These are phyloP conservation scores for Colletotrichum lindemuthianum DNA, from an alignment of 2,329 filamentous ascomycete species.

Conservation along the genomic window DNA sequence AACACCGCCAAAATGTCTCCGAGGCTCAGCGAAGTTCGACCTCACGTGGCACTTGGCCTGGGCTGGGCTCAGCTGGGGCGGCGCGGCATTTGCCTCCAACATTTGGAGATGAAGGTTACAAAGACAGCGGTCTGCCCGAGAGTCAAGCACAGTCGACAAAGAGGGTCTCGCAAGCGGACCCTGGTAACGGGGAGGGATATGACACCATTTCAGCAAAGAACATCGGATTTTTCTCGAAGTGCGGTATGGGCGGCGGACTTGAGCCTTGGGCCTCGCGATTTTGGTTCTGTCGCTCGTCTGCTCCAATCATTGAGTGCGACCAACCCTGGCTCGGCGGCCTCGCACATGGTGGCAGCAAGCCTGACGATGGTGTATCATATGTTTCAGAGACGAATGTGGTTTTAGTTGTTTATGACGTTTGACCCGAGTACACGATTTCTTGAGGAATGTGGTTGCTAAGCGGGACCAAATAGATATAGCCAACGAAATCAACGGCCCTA, in stretches of 20 bases:
- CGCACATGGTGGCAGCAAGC: slow-evolving; percentile 22
- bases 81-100: slow-evolving; percentile 1
- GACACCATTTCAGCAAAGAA: slow-evolving; percentile 21
- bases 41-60: slow-evolving; percentile 13
- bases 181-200: slow-evolving; percentile 14
- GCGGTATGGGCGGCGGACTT: slow-evolving; percentile 2
- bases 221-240: slow-evolving; percentile 18
- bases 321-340: slow-evolving; percentile 13
- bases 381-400: slow-evolving; percentile 24
- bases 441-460: too few species aligned
- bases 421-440: too few species aligned
- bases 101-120: slow-evolving; percentile 6
- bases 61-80: slow-evolving; percentile 2
- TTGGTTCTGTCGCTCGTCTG: slow-evolving; percentile 13
- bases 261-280: slow-evolving; percentile 3
- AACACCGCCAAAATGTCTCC: neutral
- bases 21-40: slow-evolving; percentile 1
- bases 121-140: slow-evolving; percentile 18
- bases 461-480: neutral
- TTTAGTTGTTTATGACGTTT: slow-evolving; percentile 5
- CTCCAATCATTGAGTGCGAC: slow-evolving; percentile 12
- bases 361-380: slow-evolving; percentile 24
- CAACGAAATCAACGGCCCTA: slow-evolving; percentile 1
- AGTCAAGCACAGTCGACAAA: slow-evolving; percentile 15
- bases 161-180: slow-evolving; percentile 21